A percentile compares a stretch with the other conserved stretches of the same genome.
Evolutionary conservation across 2,329 filamentous ascomycete genomes (phyloP).

Genomic region (Aspergillus ruber): DNA sequence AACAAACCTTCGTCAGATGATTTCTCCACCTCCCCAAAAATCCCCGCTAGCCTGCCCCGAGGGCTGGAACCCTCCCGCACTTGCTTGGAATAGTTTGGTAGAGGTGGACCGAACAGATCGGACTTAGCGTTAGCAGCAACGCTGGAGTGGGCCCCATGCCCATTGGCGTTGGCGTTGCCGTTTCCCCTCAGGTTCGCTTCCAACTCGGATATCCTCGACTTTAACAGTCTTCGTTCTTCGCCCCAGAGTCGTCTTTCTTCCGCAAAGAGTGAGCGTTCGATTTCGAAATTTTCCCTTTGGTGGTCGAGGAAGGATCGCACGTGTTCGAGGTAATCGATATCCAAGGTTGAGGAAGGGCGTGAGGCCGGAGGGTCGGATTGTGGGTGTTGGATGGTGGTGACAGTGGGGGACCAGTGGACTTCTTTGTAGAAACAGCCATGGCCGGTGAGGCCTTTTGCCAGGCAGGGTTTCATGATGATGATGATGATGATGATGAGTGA

Average conservation of each 20-base stretch:
- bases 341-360: slow-evolving; percentile 22
- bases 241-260: slow-evolving; percentile 41
- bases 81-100: slow-evolving; percentile 15
- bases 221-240: slow-evolving; percentile 37
- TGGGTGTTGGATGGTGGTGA: slow-evolving; percentile 30
- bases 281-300: slow-evolving; percentile 33
- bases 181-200: slow-evolving; percentile 24
- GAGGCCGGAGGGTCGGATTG: slow-evolving; percentile 31
- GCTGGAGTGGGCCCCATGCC: slow-evolving; percentile 1
- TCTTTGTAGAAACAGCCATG: slow-evolving; percentile 35
- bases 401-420: slow-evolving; percentile 36
- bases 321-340: slow-evolving; percentile 36
- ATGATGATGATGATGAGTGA: not conserved
- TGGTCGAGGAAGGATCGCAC: slow-evolving; percentile 34
- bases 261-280: slow-evolving; percentile 35
- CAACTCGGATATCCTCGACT: slow-evolving; percentile 35
- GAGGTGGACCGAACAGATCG: slow-evolving; percentile 11
- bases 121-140: slow-evolving; percentile 8
- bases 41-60: slow-evolving; percentile 34
- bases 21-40: slow-evolving; percentile 34
- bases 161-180: slow-evolving; percentile 12
- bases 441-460: slow-evolving; percentile 21
- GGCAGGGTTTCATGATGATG: slow-evolving; percentile 18
- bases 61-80: slow-evolving; percentile 41
- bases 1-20: not conserved